Conservation (phyloP, 139 green algal genomes). For the Closterium sp. region DNA sequence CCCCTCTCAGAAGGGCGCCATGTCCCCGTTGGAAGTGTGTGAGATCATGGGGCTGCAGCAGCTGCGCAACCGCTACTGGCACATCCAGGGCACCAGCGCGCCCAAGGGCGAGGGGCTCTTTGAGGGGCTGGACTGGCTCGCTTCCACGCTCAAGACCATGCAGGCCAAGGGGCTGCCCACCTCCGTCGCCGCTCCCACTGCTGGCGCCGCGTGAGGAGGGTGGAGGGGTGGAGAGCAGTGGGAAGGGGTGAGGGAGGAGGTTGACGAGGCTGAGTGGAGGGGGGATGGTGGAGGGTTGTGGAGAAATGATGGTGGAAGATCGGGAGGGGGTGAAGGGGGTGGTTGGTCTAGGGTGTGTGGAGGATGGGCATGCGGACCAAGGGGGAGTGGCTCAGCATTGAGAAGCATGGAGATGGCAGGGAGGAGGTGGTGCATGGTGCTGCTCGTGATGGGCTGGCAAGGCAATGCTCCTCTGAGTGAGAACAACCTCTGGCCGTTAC, state of each 20-base stretch:
- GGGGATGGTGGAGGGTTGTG: not conserved
- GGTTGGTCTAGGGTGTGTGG: too few species aligned
- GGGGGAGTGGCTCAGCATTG: too few species aligned
- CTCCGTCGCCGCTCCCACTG: slow-evolving; percentile 16
- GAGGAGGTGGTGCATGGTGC: too few species aligned
- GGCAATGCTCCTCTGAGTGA: too few species aligned
- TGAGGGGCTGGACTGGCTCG: slow-evolving; percentile 90
- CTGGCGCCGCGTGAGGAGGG: not conserved
- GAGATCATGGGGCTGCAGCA: slow-evolving; percentile 78
- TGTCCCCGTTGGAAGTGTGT: slow-evolving; percentile 78
- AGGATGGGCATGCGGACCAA: too few species aligned
- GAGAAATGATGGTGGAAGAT: too few species aligned
- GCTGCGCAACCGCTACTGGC: slow-evolving; percentile 82
- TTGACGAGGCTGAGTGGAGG: not conserved
- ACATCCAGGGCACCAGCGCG: slow-evolving; percentile 77
- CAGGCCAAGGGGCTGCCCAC: slow-evolving; percentile 35
- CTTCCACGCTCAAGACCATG: slow-evolving; percentile 62
- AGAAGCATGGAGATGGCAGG: too few species aligned
- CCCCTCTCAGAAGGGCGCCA: slow-evolving; percentile 52
- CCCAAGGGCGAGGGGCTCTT: slow-evolving; percentile 87
- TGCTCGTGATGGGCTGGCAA: too few species aligned
- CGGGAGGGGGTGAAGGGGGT: too few species aligned
- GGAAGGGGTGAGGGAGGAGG: not conserved
- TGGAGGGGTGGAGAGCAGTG: not conserved
- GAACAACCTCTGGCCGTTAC: too few species aligned